Conservation (phyloP, 768 basidiomycete genomes). For the Crassisporium funariophilum region DNA sequence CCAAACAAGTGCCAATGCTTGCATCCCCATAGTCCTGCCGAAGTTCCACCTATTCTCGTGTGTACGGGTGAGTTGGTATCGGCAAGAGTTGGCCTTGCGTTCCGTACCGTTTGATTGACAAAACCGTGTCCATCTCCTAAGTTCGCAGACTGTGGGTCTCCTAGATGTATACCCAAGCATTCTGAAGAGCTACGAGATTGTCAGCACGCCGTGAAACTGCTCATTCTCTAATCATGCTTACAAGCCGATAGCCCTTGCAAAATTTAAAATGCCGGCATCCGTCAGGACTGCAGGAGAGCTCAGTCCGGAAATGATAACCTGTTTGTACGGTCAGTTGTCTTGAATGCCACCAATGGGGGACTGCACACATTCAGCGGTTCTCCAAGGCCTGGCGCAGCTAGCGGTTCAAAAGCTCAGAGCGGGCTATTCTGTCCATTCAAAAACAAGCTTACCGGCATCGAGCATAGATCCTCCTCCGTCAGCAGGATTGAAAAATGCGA, state of each 20-base stretch:
- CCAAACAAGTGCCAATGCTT: conserved; percentile 67
- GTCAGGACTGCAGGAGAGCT: conserved; percentile 62
- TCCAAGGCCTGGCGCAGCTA: conserved; percentile 44
- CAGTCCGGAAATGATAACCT: conserved; percentile 66
- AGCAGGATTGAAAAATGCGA: conserved; percentile 46
- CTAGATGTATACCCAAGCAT: conserved; percentile 74
- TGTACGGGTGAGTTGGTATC: background rate
- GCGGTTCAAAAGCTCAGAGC: too few species aligned
- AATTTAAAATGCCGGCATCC: conserved; percentile 57
- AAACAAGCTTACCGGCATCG: conserved; percentile 43
- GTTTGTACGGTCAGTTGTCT: conserved; percentile 26
- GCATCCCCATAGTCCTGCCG: conserved; percentile 76
- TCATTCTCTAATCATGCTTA: conserved; percentile 34
- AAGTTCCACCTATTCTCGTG: conserved; percentile 51
- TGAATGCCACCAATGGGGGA: conserved; percentile 64
- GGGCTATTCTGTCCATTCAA: background rate
- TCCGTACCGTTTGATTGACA: conserved; percentile 52
- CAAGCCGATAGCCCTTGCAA: conserved; percentile 65
- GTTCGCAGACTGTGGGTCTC: conserved; percentile 67
- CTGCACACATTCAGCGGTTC: conserved; percentile 46
- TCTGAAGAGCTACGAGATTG: conserved; percentile 44
- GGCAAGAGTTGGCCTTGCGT: conserved; percentile 11
- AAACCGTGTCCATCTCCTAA: conserved; percentile 79
- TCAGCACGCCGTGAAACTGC: background rate
- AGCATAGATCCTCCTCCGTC: conserved; percentile 64